Conservation (phyloP, 805 yeast genomes). For the Saturnispora quitensis region DNA sequence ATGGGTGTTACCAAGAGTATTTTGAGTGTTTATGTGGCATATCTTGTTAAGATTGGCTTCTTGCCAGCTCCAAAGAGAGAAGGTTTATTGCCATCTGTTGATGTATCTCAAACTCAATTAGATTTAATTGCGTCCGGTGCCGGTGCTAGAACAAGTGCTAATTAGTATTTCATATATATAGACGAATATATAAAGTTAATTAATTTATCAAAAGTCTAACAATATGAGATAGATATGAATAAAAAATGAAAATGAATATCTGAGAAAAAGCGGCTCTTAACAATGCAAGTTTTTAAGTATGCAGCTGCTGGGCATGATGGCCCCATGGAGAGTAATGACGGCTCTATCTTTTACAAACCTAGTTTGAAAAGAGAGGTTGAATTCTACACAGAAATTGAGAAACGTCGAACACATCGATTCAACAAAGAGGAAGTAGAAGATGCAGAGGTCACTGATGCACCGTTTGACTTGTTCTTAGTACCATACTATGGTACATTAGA, state of each 20-base stretch:
- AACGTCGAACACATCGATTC: neutral
- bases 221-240: too few species aligned
- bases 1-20: conserved; percentile 61
- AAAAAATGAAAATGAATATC: too few species aligned
- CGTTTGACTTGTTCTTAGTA: conserved; percentile 15
- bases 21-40: conserved; percentile 70
- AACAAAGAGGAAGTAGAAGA: conserved; percentile 11
- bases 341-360: conserved; percentile 65
- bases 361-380: conserved; percentile 55
- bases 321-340: conserved; percentile 51
- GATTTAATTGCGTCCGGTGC: conserved; percentile 54
- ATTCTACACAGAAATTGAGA: conserved; percentile 48
- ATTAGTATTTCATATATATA: conserved; percentile 7
- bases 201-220: neutral
- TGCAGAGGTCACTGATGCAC: neutral
- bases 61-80: conserved; percentile 49
- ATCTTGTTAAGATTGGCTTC: conserved; percentile 72
- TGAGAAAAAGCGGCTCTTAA: neutral
- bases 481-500: conserved; percentile 38
- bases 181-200: neutral
- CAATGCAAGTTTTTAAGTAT: conserved; percentile 35
- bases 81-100: conserved; percentile 50
- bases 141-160: conserved; percentile 65
- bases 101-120: conserved; percentile 48
- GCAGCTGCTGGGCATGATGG: conserved; percentile 95